Evolutionary conservation across 176 grass and related monocot genomes (phyloP).

Genomic region (Echinochloa phyllopogon): DNA sequence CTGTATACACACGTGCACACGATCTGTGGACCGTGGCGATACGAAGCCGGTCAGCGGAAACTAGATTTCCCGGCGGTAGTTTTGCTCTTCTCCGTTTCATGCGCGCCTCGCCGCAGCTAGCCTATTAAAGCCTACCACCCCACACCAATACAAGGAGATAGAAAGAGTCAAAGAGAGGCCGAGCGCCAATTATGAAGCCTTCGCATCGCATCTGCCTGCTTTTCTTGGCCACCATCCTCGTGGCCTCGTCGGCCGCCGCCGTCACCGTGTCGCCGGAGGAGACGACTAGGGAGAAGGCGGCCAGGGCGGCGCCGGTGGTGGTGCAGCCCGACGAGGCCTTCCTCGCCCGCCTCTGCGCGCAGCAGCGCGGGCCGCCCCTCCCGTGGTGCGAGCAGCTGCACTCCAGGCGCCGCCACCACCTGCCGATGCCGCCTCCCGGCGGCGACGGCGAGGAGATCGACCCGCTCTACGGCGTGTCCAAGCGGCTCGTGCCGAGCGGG

Average conservation of each 20-base stretch:
- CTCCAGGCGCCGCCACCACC: neutral
- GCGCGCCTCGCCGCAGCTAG: slow-evolving; percentile 42
- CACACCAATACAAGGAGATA: neutral
- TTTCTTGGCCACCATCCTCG: slow-evolving; percentile 10
- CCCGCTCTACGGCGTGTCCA: slow-evolving; percentile 50
- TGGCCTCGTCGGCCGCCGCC: slow-evolving; percentile 27
- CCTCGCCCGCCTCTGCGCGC: slow-evolving; percentile 41
- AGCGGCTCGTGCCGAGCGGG: slow-evolving; percentile 58
- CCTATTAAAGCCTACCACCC: slow-evolving; percentile 33
- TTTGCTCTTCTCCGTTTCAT: slow-evolving; percentile 1
- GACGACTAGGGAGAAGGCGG: neutral
- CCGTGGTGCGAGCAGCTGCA: slow-evolving; percentile 49
- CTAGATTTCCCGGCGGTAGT: neutral
- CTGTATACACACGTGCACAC: neutral
- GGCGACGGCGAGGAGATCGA: slow-evolving; percentile 47
- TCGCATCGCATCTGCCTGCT: neutral
- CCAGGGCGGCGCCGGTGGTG: neutral
- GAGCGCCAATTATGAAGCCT: slow-evolving; percentile 35
- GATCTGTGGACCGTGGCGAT: neutral
- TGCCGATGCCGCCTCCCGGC: slow-evolving; percentile 30
- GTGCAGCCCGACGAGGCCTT: slow-evolving; percentile 23
- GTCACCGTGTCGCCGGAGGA: neutral
- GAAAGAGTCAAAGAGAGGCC: neutral
- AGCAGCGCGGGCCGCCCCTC: neutral
- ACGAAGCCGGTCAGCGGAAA: neutral